Evolutionary conservation across 1,284 basidiomycete species (phyloP).

Genomic region (Rhodotorula sp.): DNA sequence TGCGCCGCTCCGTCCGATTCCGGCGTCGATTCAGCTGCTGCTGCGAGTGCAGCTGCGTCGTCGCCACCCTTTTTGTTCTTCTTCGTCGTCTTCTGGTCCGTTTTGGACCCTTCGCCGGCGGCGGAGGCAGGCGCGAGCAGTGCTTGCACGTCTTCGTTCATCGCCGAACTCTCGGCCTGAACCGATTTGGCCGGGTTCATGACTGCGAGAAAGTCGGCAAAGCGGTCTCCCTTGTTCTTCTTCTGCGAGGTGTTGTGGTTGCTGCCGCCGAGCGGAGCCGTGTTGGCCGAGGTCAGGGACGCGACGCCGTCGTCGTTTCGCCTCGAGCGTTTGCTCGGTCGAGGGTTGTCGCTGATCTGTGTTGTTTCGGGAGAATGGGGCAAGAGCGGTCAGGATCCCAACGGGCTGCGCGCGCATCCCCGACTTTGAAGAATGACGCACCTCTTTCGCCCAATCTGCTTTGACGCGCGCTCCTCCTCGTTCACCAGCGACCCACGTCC

Average conservation of each 20-base stretch:
- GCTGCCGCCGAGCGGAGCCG: neutral
- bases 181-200: slow-evolving; percentile 24
- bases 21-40: neutral
- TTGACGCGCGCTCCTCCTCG: slow-evolving; percentile 69
- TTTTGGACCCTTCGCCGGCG: neutral
- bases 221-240: slow-evolving; percentile 9
- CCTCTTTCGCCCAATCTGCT: slow-evolving; percentile 68
- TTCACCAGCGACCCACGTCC: slow-evolving; percentile 61
- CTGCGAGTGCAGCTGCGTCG: neutral
- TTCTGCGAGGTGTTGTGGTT: neutral
- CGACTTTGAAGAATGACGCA: slow-evolving; percentile 50
- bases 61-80: neutral
- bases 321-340: slow-evolving; percentile 19
- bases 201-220: slow-evolving; percentile 35
- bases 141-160: neutral
- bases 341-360: slow-evolving; percentile 22
- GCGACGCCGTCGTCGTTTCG: neutral
- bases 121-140: neutral
- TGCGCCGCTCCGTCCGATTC: slow-evolving; percentile 37
- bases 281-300: neutral
- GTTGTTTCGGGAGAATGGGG: neutral
- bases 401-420: neutral
- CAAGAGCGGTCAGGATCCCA: neutral
- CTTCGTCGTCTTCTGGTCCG: neutral
- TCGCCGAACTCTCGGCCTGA: slow-evolving; percentile 9